These are phyloP conservation scores for Entomortierella parvispora DNA, from an alignment of 192 early-diverging fungal species.

Conservation along the genomic window DNA sequence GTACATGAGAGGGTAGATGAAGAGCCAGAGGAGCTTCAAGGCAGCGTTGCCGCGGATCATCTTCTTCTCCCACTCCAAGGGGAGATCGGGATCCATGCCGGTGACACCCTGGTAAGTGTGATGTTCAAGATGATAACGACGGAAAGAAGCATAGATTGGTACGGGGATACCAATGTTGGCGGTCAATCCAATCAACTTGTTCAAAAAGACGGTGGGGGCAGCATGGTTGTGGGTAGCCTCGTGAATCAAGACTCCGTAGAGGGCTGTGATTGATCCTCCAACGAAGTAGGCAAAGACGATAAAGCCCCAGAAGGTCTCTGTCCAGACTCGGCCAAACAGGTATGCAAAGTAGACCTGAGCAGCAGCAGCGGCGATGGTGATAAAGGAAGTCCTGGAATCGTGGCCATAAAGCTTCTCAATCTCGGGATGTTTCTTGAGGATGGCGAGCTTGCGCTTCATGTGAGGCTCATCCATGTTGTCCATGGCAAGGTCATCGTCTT, in stretches of 20 bases:
- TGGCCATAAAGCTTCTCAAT: slow-evolving; percentile 87
- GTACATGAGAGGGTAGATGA: slow-evolving; percentile 90
- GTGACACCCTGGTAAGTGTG: slow-evolving; percentile 97
- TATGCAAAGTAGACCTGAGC: slow-evolving; percentile 85
- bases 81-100: slow-evolving; percentile 94
- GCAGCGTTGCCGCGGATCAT: slow-evolving; percentile 76
- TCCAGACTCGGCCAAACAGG: slow-evolving; percentile 72
- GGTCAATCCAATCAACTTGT: slow-evolving; percentile 83
- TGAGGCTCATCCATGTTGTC: slow-evolving; percentile 96
- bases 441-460: slow-evolving; percentile 88
- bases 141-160: slow-evolving; percentile 83
- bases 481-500: slow-evolving; percentile 78
- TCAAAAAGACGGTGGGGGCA: slow-evolving; percentile 73
- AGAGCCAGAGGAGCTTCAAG: slow-evolving; percentile 81
- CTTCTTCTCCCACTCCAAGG: slow-evolving; percentile 85
- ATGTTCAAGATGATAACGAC: slow-evolving; percentile 93
- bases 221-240: slow-evolving; percentile 92
- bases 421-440: slow-evolving; percentile 89
- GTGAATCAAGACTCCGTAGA: slow-evolving; percentile 90
- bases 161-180: slow-evolving; percentile 90
- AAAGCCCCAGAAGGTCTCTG: slow-evolving; percentile 73
- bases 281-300: slow-evolving; percentile 75
- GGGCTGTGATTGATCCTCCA: slow-evolving; percentile 84
- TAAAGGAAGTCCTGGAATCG: slow-evolving; percentile 81
- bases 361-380: slow-evolving; percentile 70